A percentile compares a stretch with the other conserved stretches of the same genome.
Evolutionary conservation across 163 green algal species (phyloP).

Genomic region (Picocystis sp.): DNA sequence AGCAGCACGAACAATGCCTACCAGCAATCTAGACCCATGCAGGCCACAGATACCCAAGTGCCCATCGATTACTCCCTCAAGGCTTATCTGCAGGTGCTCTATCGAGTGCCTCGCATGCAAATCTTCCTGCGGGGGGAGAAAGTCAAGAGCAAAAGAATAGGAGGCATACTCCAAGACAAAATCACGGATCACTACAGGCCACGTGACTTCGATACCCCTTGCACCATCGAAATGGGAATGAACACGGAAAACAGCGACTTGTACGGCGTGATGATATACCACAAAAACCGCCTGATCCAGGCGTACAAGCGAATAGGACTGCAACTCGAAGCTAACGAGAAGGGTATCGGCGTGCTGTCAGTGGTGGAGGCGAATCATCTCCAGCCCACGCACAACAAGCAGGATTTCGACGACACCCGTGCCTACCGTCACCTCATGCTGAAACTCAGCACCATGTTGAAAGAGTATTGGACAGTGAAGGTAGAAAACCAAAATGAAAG

Average conservation of each 20-base stretch:
- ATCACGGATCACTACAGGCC: slow-evolving; percentile 8
- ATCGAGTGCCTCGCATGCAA: slow-evolving; percentile 12
- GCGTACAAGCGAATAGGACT: slow-evolving; percentile 15
- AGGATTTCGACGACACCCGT: slow-evolving; percentile 29
- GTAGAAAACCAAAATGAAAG: not conserved
- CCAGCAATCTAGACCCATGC: slow-evolving; percentile 12
- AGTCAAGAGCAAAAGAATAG: slow-evolving; percentile 10
- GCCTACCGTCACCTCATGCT: slow-evolving; percentile 5
- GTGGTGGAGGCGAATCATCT: slow-evolving; percentile 41
- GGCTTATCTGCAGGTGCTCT: slow-evolving; percentile 27
- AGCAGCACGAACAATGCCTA: not conserved
- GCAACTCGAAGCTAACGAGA: slow-evolving; percentile 10
- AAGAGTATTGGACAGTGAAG: slow-evolving; percentile 3
- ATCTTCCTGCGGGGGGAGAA: slow-evolving; percentile 10
- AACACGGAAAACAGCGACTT: slow-evolving; percentile 7
- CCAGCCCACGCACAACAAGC: slow-evolving; percentile 38
- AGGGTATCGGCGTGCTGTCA: slow-evolving; percentile 24
- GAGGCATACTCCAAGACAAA: slow-evolving; percentile 3
- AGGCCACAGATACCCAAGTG: slow-evolving; percentile 13
- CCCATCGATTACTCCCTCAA: slow-evolving; percentile 24
- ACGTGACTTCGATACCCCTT: not conserved
- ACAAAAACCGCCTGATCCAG: slow-evolving; percentile 43
- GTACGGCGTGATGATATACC: slow-evolving; percentile 37
- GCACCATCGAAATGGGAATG: slow-evolving; percentile 9
- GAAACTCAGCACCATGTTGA: slow-evolving; percentile 3